Percentiles rank a stretch among this genome's conserved stretches.
Conservation (phyloP, 2,329 filamentous ascomycete species). For the Calonectria pseudoreteaudii region DNA sequence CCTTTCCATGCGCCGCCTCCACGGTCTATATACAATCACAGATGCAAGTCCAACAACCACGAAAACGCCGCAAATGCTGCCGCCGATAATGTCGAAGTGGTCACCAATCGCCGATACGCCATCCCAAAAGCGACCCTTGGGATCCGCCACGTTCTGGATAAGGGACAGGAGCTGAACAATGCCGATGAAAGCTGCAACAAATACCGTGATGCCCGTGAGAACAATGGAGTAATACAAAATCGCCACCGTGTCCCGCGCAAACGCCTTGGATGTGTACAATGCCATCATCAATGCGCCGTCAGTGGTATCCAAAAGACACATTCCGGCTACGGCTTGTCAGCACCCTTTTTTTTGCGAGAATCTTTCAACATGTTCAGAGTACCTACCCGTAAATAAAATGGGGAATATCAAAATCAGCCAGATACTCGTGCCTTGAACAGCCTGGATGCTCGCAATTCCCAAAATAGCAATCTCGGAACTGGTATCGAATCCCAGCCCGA, state of each 20-base stretch:
- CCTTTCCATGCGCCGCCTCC: slow-evolving; percentile 67
- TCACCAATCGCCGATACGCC: slow-evolving; percentile 82
- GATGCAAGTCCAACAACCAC: slow-evolving; percentile 80
- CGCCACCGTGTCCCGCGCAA: slow-evolving; percentile 85
- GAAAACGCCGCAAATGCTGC: slow-evolving; percentile 87
- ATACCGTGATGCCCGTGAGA: slow-evolving; percentile 83
- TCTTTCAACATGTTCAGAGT: fast-evolving
- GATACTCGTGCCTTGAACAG: slow-evolving; percentile 85
- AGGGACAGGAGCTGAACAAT: slow-evolving; percentile 86
- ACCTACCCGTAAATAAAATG: slow-evolving; percentile 82
- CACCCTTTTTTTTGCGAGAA: too few relatives aligned
- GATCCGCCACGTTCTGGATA: slow-evolving; percentile 79
- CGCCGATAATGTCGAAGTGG: slow-evolving; percentile 88
- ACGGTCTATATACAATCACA: slow-evolving; percentile 81
- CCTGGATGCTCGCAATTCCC: slow-evolving; percentile 90
- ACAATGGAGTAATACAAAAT: slow-evolving; percentile 95
- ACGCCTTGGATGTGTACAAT: slow-evolving; percentile 84
- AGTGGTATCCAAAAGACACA: slow-evolving; percentile 93
- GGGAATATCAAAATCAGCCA: slow-evolving; percentile 97
- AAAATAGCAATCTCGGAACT: slow-evolving; percentile 93
- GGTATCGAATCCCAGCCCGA: slow-evolving; percentile 94
- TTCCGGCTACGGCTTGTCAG: slow-evolving; percentile 70
- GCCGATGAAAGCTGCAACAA: slow-evolving; percentile 88
- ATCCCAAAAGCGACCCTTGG: slow-evolving; percentile 87
- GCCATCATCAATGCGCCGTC: slow-evolving; percentile 97